phyloP scores from a whole-genome alignment of 176 grass and related monocot species.

The Poa annua region DNA sequence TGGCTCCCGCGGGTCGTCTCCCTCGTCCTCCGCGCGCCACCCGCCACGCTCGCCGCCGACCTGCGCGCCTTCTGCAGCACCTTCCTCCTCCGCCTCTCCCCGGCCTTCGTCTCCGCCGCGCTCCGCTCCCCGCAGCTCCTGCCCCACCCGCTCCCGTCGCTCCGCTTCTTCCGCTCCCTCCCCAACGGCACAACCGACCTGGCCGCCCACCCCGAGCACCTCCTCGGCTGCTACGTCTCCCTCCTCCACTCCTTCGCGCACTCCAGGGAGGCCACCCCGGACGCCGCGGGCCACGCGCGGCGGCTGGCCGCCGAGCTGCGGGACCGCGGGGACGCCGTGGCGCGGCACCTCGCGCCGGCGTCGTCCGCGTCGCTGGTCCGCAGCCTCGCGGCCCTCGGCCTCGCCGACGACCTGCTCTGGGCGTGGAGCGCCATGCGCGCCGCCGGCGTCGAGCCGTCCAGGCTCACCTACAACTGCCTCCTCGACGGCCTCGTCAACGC shows the following conservation, averaged over 20 bases:
- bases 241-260: slow-evolving; percentile 69
- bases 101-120: slow-evolving; percentile 62
- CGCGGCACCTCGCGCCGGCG: slow-evolving; percentile 43
- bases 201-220: slow-evolving; percentile 51
- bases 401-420: slow-evolving; percentile 77
- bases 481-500: slow-evolving; percentile 80
- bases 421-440: slow-evolving; percentile 71
- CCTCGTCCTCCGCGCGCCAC: slow-evolving; percentile 64
- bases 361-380: slow-evolving; percentile 63
- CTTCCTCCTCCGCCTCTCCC: slow-evolving; percentile 74
- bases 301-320: slow-evolving; percentile 52
- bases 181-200: slow-evolving; percentile 47
- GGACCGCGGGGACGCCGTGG: slow-evolving; percentile 34
- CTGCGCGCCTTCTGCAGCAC: slow-evolving; percentile 75
- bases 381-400: slow-evolving; percentile 65
- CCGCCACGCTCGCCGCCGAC: slow-evolving; percentile 55
- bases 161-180: slow-evolving; percentile 72
- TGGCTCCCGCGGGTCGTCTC: slow-evolving; percentile 74
- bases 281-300: slow-evolving; percentile 35
- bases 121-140: slow-evolving; percentile 60
- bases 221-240: slow-evolving; percentile 66
- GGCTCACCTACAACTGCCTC: slow-evolving; percentile 87
- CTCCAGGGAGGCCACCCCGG: not conserved
- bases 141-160: slow-evolving; percentile 49
- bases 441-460: slow-evolving; percentile 61